Evolutionary conservation across 345 rosid genomes (phyloP).

Genomic region (Erodium maritimum): DNA sequence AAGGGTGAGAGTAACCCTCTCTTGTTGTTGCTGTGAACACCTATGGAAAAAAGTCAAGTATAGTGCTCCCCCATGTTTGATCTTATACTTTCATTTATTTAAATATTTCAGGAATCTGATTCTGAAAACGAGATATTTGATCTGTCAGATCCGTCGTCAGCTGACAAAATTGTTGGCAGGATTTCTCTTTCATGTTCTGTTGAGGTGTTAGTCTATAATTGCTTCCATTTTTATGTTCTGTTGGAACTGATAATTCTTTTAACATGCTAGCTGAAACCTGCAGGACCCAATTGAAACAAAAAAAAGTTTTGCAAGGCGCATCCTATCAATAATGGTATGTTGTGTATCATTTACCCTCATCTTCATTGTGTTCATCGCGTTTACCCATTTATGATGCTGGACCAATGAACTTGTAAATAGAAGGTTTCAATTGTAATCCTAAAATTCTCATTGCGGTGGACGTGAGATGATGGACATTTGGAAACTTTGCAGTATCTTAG

Average conservation of each 20-base stretch:
- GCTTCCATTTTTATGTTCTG: not conserved
- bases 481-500: not conserved
- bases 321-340: slow-evolving; percentile 77
- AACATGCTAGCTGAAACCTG: slow-evolving; percentile 9
- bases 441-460: not conserved
- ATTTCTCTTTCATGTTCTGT: slow-evolving; percentile 61
- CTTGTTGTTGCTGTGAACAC: not conserved
- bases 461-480: not conserved
- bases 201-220: slow-evolving; percentile 39
- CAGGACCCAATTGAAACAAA: slow-evolving; percentile 91
- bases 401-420: not conserved
- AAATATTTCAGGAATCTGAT: slow-evolving; percentile 44
- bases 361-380: not conserved
- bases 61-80: not conserved
- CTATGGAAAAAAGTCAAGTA: no score
- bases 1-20: slow-evolving; percentile 37
- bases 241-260: slow-evolving; percentile 4
- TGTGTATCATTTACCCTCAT: not conserved
- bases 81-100: not conserved
- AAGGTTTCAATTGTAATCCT: not conserved
- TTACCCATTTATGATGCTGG: not conserved
- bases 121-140: slow-evolving; percentile 35
- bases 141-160: slow-evolving; percentile 58
- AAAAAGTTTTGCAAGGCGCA: slow-evolving; percentile 71
- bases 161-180: slow-evolving; percentile 46